A percentile compares a stretch with the other conserved stretches of the same genome.
These are phyloP conservation scores for Canavalia gladiata DNA, from an alignment of 306 rosid species.

Conservation along the genomic window DNA sequence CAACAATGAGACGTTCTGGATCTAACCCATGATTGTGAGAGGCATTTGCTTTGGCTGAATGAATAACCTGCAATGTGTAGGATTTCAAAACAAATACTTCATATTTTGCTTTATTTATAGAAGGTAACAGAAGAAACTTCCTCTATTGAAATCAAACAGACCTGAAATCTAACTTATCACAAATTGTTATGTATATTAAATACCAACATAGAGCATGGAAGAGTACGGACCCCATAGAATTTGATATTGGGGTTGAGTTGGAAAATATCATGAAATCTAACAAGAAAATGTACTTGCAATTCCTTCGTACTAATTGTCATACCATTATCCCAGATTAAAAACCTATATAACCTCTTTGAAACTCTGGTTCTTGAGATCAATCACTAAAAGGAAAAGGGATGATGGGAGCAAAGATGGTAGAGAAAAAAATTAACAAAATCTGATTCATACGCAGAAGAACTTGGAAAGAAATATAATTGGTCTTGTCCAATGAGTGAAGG, in stretches of 20 bases:
- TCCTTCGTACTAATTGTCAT: constrained; percentile 13
- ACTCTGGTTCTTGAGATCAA: constrained; percentile 20
- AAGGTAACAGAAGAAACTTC: constrained; percentile 30
- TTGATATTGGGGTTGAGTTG: constrained; percentile 2
- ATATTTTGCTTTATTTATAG: constrained; percentile 17
- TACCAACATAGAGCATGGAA: constrained; percentile 3
- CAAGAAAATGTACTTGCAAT: constrained; percentile 10
- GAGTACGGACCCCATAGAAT: constrained; percentile 2
- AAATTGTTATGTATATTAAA: not conserved
- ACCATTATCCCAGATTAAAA: constrained; percentile 6
- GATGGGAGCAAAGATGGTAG: no score
- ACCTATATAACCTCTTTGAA: constrained; percentile 8
- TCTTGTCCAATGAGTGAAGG: constrained; percentile 6
- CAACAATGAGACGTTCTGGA: constrained; percentile 89
- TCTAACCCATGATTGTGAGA: constrained; percentile 90
- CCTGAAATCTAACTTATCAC: constrained; percentile 21
- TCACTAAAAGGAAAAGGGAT: not conserved
- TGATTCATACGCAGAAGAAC: not conserved
- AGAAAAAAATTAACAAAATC: not conserved
- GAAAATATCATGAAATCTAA: constrained; percentile 1
- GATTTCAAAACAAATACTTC: not conserved
- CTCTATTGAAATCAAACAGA: constrained; percentile 7
- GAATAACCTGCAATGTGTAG: constrained; percentile 73
- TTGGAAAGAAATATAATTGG: constrained; percentile 21
- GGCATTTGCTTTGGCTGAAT: constrained; percentile 92